Evolutionary conservation across 176 grass and related monocot genomes (phyloP), one percentile per base, ranked within the genome.

Genomic region (Carex littledalei): DNA sequence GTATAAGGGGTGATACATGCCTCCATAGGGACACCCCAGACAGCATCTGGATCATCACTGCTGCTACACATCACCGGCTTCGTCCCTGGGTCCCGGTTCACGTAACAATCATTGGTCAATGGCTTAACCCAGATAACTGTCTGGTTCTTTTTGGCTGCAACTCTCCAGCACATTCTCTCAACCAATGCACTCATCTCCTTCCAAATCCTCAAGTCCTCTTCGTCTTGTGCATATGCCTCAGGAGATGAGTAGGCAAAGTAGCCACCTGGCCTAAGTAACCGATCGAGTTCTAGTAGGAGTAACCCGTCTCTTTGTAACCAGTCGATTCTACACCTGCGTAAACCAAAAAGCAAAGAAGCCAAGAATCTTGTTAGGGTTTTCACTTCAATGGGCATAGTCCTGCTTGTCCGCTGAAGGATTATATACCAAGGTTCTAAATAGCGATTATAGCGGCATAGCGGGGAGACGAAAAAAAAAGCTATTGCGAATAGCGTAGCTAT

Each of bases 41-140:
- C 93, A 3, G 66, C 87, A 94, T 98, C 95, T 55, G 95, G 91
- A 92, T 98, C 93, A 83, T 94, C 88, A 11, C 81, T 81, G 8
- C 88, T 77, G 92, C 90, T 98, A 87, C 95, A 98, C 84, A 98
- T 67, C 87, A 91, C 91, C 20, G 95, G 95, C 71, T 84, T 89
- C 17, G 88, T 94, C 67, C 93, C 89, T 84, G 10, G 88, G 54
- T 87, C 67, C 58, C 95, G 91, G 65, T 82, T 98, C 84, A 89
- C 90, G 76, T 98, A 98, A 88, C 95, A 98, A 91, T 94, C 93
- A 86, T 98, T 98, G 63, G 87, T 98, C 79, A 98, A 79, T 84
- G 95, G 95, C 63, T 98, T 98, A 74, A 98, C 95, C 95, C 95
- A 98, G 85, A 98, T 98, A 87, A 98, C 95, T 84, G 95, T 98